Evolutionary conservation across 176 grass and related monocot species (phyloP), one percentile per base, ranked within the genome.

Genomic region (Carex parvula): DNA sequence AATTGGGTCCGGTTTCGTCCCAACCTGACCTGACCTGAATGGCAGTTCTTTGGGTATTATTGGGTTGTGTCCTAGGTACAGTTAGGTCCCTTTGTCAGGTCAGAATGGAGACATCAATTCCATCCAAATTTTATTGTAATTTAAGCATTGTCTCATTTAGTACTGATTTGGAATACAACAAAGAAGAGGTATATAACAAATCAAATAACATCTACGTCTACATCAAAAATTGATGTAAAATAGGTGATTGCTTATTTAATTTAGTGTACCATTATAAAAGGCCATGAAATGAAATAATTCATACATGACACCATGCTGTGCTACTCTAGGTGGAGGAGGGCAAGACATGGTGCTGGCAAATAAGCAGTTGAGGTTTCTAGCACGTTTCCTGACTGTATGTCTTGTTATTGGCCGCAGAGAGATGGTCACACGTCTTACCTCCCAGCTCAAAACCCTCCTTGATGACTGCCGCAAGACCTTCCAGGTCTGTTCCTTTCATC

Each of bases 301-400:
- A 20, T n/a, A 46, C 17, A 13, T n/a, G 46, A 46, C 3, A 20
- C 29, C 8, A 62, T 62, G 60, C 10, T 62, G 16, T 57, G 73
- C 50, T 56, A 52, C 46, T 54, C 15, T 52, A 78, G 73, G n/a
- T 78, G 76, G 53, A 70, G 79, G 60, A 35, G 87, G 66, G n/a
- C 81, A 86, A 81, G 90, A 90, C 15, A 71, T 88, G 81, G 58
- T 90, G 33, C 42, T 87, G 46, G 84, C 88, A 54, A 89, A 87
- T 82, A 94, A 94, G 83, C 92, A 94, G 86, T 90, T 98, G 75
- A 89, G 92, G 80, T 94, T 98, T 87, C 90, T 98, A 70, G 92
- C 91, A 80, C 90, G 91, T 86, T 98, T 94, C 82, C 75, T 98
- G 30, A 90, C 92, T 55, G 91, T 98, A n/a, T 92, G 90, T 22